Evolutionary conservation across 2,329 filamentous ascomycete species (phyloP), one percentile per base, ranked within the genome.

Genomic region (Xylariaceae sp.): DNA sequence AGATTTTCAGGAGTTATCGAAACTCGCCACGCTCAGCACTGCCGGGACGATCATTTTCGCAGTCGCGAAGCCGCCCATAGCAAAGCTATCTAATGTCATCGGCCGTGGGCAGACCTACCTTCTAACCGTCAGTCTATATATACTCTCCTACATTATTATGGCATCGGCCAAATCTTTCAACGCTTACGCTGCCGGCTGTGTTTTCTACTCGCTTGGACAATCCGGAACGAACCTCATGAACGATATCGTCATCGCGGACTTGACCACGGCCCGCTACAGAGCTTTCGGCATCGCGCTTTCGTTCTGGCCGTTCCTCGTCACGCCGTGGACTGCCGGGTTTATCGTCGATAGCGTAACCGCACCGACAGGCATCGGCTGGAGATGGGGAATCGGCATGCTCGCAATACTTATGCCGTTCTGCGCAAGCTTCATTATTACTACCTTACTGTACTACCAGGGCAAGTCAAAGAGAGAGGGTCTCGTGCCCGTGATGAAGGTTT

Each of bases 161-260:
- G 83, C 85, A 1, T 78, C 79, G 0, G 80, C 82, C 2, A 74
- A 74, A 20, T 78, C 75, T 52, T 78, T 87, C 48, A 71, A 78
- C 21, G 77, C 80, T 5, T 83, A 82, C 47, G 75, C 80, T 0
- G 77, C 76, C 2, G 81, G 80, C 1, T 76, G 82, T 60, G 77
- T 87, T 10, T 84, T 88, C 68, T 85, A 86, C 52, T 77, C 79
- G 0, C 75, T 85, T 5, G 85, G 85, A 2, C 78, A 79, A 46
- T 84, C 83, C 0, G 84, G 83, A 2, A 77, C 86, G 6, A 81
- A 84, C 52, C 79, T 87, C 26, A 74, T 86, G 45, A 83, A 85
- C 63, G 83, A 87, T 60, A 82, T 88, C 48, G 84, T 87, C 62
- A 80, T 87, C 42, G 83, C 84, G 1, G 86, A 88, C 65, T 79